Conservation (phyloP, 2,329 filamentous ascomycete species). For the Phialophora chinensis region DNA sequence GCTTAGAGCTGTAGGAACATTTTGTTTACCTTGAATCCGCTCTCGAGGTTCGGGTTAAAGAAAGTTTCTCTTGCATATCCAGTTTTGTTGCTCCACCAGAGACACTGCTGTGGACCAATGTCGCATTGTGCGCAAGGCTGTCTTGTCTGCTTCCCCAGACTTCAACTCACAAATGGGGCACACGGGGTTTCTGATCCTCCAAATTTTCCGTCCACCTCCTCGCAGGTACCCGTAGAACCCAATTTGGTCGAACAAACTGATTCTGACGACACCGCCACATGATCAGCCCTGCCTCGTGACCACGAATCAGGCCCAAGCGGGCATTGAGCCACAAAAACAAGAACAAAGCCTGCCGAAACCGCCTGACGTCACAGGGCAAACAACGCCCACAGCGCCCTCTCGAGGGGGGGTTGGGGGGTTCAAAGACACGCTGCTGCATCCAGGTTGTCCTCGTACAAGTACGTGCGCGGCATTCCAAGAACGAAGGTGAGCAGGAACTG, state of each 20-base stretch:
- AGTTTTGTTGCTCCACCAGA: background rate
- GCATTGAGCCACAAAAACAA: slow-evolving; percentile 31
- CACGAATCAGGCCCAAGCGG: slow-evolving; percentile 10
- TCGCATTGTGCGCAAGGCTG: background rate
- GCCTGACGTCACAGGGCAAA: slow-evolving; percentile 31
- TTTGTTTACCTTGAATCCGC: background rate
- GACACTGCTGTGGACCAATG: background rate
- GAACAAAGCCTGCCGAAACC: slow-evolving; percentile 23
- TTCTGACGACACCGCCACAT: slow-evolving; percentile 6
- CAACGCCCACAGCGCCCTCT: slow-evolving; percentile 1
- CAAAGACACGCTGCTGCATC: background rate
- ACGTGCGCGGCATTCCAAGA: slow-evolving; percentile 13
- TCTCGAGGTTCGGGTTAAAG: background rate
- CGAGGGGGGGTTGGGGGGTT: background rate
- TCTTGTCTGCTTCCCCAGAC: background rate
- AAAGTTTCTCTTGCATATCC: slow-evolving; percentile 1
- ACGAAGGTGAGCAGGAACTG: slow-evolving; percentile 4
- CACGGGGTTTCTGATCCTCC: background rate
- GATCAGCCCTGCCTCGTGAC: slow-evolving; percentile 23
- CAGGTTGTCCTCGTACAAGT: background rate
- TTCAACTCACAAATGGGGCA: background rate
- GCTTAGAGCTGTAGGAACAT: background rate
- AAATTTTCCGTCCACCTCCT: background rate
- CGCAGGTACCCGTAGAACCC: background rate
- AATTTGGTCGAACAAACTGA: background rate